These are phyloP conservation scores for Aspergillus egyptiacus DNA, from an alignment of 495 filamentous ascomycete species.

Conservation along the genomic window DNA sequence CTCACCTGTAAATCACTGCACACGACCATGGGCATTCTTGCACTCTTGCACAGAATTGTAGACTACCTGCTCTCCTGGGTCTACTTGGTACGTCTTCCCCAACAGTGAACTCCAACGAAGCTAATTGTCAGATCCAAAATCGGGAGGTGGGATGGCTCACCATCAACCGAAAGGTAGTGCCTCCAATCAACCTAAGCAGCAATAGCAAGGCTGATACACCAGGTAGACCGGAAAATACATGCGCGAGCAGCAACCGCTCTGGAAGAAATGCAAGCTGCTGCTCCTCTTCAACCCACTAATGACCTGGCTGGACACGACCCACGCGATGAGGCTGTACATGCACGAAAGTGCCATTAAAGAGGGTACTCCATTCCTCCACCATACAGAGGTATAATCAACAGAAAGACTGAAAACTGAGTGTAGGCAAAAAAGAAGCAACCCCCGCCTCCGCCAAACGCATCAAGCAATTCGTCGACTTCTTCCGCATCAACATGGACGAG, in stretches of 20 bases:
- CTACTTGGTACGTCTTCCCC: neutral
- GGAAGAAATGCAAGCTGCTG: conserved; percentile 38
- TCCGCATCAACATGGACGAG: conserved; percentile 33
- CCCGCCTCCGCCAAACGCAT: conserved; percentile 22
- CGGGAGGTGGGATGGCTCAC: conserved; percentile 33
- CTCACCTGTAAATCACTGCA: neutral
- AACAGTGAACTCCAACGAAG: neutral
- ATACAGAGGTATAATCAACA: neutral
- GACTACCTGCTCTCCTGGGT: conserved; percentile 8
- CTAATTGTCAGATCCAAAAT: conserved; percentile 17
- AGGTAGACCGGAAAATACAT: conserved; percentile 24
- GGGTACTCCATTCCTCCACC: neutral
- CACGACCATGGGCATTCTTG: neutral
- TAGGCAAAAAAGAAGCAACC: conserved; percentile 9
- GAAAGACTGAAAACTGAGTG: neutral
- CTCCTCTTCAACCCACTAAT: conserved; percentile 37
- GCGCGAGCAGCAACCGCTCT: conserved; percentile 33
- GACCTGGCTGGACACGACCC: conserved; percentile 35
- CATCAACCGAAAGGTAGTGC: conserved; percentile 27
- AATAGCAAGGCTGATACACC: neutral
- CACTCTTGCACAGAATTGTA: neutral
- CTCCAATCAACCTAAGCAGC: too few relatives aligned
- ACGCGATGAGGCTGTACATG: conserved; percentile 30
- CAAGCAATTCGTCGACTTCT: conserved; percentile 31
- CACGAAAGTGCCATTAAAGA: conserved; percentile 21